These are phyloP conservation scores for Galerina marginata DNA, from an alignment of 768 basidiomycete genomes.

Conservation along the genomic window DNA sequence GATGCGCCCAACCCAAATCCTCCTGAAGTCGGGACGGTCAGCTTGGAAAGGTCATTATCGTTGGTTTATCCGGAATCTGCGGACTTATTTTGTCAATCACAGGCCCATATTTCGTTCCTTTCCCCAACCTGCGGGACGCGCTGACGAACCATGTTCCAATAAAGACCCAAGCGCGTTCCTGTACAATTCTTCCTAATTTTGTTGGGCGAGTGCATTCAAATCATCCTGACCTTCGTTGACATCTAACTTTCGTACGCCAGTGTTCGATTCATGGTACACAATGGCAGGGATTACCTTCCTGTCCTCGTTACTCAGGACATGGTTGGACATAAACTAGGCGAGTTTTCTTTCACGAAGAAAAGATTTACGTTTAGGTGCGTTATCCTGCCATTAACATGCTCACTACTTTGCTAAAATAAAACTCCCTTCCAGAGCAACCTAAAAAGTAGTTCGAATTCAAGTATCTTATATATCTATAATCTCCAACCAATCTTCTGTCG, in stretches of 20 bases:
- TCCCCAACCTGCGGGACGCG: constrained; percentile 85
- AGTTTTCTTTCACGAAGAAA: constrained; percentile 91
- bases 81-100: background rate
- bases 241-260: constrained; percentile 40
- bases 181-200: constrained; percentile 94
- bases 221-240: background rate
- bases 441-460: constrained; percentile 20
- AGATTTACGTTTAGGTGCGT: constrained; percentile 86
- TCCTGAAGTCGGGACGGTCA: constrained; percentile 71
- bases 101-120: constrained; percentile 96
- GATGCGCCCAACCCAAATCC: constrained; percentile 68
- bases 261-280: constrained; percentile 90
- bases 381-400: background rate
- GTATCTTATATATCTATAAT: background rate
- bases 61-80: background rate
- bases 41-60: constrained; percentile 76
- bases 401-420: background rate
- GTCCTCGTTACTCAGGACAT: constrained; percentile 93
- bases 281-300: constrained; percentile 89
- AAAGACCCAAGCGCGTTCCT: constrained; percentile 84
- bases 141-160: constrained; percentile 84
- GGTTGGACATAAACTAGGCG: constrained; percentile 98
- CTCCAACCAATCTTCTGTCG: background rate
- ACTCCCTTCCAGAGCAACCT: constrained; percentile 14
- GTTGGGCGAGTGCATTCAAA: constrained; percentile 70